These are phyloP conservation scores for Clarireedia homoeocarpa DNA, from an alignment of 2,329 filamentous ascomycete genomes.

Conservation along the genomic window DNA sequence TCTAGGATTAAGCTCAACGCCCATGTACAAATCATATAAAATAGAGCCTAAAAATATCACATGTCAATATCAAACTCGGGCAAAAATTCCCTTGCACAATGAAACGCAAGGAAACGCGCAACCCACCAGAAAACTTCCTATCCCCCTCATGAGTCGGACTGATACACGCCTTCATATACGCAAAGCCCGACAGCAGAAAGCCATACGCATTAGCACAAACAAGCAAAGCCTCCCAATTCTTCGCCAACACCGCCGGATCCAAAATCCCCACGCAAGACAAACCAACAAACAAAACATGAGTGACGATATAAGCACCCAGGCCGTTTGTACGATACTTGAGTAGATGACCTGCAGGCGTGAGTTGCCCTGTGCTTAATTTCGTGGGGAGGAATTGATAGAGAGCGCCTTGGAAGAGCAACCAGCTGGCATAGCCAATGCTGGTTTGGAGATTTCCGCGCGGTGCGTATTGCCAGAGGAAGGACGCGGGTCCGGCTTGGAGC, in stretches of 20 bases:
- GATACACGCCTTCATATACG: slow-evolving; percentile 34
- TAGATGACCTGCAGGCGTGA: slow-evolving; percentile 36
- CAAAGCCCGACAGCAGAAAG: slow-evolving; percentile 27
- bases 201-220: slow-evolving; percentile 33
- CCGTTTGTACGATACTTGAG: slow-evolving; percentile 38
- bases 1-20: slow-evolving; percentile 39
- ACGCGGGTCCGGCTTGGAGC: slow-evolving; percentile 5
- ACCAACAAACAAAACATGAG: slow-evolving; percentile 28
- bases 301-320: slow-evolving; percentile 33
- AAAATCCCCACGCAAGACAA: slow-evolving; percentile 27
- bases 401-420: slow-evolving; percentile 30
- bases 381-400: slow-evolving; percentile 31
- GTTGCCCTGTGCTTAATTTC: slow-evolving; percentile 31
- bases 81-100: no score
- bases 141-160: slow-evolving; percentile 34
- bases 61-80: slow-evolving; percentile 2
- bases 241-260: slow-evolving; percentile 35
- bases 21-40: slow-evolving; percentile 39
- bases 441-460: slow-evolving; percentile 12
- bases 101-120: no score
- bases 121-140: slow-evolving; percentile 35
- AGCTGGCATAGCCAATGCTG: slow-evolving; percentile 26
- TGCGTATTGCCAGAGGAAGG: slow-evolving; percentile 14
- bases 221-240: slow-evolving; percentile 36
- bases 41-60: slow-evolving; percentile 26